Evolutionary conservation across 2,329 filamentous ascomycete genomes (phyloP), one percentile per base, ranked within the genome.

Genomic region (Dactylellina haptotyla): DNA sequence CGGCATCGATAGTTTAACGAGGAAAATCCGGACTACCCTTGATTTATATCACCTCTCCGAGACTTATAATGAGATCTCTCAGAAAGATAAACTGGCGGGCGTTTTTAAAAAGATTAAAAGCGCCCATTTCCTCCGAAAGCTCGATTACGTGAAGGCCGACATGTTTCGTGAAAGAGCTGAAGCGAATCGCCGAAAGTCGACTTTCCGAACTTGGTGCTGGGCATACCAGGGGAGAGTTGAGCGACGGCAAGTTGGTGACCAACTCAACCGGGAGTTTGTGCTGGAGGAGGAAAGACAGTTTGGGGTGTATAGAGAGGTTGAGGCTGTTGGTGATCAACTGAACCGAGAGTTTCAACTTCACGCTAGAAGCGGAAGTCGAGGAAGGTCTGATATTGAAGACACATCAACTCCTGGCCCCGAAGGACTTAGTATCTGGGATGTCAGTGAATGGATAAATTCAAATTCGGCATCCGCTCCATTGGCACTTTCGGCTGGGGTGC

Each of bases 371-470:
- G 50, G 32, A 14, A 26, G 25, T 34, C 46, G 50, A 6, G 14
- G 26, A 16, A 46, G 37, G 28, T 64, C 59, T 26, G 57, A 63
- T 16, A 30, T 61, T 20, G 59, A 53, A 4, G 67, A 72, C 14
- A 28, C 41, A 10, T 72, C 67, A 20, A 50, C 65, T 26, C 37
- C 61, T 16, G 67, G 59, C 1, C 59, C 59, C 9, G 67, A 72
- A 48, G 67, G 67, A 14, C 59, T 65, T 20, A 72, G 67, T 30
- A 72, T 72, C 59, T 18, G 59, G 30, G 67, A 72, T 18, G 67
- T 72, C 46, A 65, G 67, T 32, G 59, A 72, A 54, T 72, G 67
- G 67, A 64, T 72, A 65, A 65, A 72, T 45, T 72, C 59, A 26
- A 72, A 72, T 50, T 72, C 67, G 5, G 23, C 61, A 32, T 18